Evolutionary conservation across 192 early-diverging fungal species (phyloP).

Genomic region (Umbelopsis sp.): DNA sequence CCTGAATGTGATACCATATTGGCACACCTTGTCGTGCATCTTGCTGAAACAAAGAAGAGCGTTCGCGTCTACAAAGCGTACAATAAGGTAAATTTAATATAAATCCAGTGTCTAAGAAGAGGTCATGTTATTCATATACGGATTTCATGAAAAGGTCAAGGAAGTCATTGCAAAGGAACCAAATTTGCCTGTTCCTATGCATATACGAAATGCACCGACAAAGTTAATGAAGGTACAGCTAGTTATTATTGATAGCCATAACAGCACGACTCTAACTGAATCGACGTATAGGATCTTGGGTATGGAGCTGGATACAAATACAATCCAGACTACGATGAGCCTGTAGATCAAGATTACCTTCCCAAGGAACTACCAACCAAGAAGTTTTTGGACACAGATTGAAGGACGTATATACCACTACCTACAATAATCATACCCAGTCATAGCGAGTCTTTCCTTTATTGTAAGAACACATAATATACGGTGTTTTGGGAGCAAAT

Average conservation of each 20-base stretch:
- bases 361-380: constrained; percentile 63
- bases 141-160: constrained; percentile 47
- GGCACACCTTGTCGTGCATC: constrained; percentile 76
- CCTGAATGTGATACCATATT: constrained; percentile 89
- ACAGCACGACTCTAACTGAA: not conserved
- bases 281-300: constrained; percentile 55
- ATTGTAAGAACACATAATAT: not conserved
- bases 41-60: constrained; percentile 82
- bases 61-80: constrained; percentile 82
- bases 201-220: constrained; percentile 83
- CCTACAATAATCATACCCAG: not conserved
- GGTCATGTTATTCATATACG: too few species aligned
- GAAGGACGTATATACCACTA: not conserved
- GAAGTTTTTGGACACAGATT: constrained; percentile 56
- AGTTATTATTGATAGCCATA: not conserved
- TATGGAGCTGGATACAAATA: constrained; percentile 85
- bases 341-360: constrained; percentile 79
- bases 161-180: constrained; percentile 56
- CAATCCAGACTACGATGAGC: constrained; percentile 74
- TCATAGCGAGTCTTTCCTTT: not conserved
- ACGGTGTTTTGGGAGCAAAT: too few species aligned
- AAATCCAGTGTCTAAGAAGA: too few species aligned
- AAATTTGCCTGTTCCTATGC: constrained; percentile 82
- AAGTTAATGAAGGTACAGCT: constrained; percentile 65
- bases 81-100: constrained; percentile 40